Evolutionary conservation across 2,329 filamentous ascomycete species (phyloP).

Genomic region (Scedosporium apiospermum): DNA sequence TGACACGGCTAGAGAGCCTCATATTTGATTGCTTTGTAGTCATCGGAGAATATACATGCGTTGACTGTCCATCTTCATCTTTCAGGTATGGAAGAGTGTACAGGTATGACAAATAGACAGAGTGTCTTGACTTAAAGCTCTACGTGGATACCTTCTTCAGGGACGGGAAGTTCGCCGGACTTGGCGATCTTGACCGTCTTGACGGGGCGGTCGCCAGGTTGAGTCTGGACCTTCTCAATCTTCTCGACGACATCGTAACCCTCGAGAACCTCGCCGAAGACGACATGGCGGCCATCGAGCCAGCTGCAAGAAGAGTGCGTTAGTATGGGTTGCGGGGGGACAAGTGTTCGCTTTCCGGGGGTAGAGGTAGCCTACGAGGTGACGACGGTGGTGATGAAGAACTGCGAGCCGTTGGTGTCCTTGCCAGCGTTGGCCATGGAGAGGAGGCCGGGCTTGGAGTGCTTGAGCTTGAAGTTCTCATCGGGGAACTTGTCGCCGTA

Average conservation of each 20-base stretch:
- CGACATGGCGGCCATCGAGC: slow-evolving; percentile 77
- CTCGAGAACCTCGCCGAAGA: slow-evolving; percentile 83
- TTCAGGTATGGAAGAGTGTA: not conserved
- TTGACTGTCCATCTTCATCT: not conserved
- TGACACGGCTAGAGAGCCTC: slow-evolving; percentile 1
- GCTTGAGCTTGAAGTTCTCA: slow-evolving; percentile 94
- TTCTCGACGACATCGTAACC: slow-evolving; percentile 72
- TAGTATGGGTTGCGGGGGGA: not conserved
- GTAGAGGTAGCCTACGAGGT: slow-evolving; percentile 49
- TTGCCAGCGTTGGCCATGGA: slow-evolving; percentile 81
- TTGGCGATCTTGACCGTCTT: slow-evolving; percentile 67
- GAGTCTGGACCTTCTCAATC: slow-evolving; percentile 65
- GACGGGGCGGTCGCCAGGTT: slow-evolving; percentile 56
- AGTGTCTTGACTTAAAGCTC: slow-evolving; percentile 56
- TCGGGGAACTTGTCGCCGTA: slow-evolving; percentile 77
- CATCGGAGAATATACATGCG: slow-evolving; percentile 2
- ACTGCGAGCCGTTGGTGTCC: slow-evolving; percentile 83
- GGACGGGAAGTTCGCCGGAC: slow-evolving; percentile 75
- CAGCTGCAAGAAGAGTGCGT: slow-evolving; percentile 39
- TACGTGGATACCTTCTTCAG: slow-evolving; percentile 85
- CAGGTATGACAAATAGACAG: not conserved
- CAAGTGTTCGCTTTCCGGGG: not conserved
- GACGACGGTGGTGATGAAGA: slow-evolving; percentile 81
- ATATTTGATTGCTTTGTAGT: slow-evolving; percentile 7
- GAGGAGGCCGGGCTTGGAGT: slow-evolving; percentile 73